These are phyloP conservation scores for Hanseniaspora hatyaiensis DNA, from an alignment of 805 yeast species.

Conservation along the genomic window DNA sequence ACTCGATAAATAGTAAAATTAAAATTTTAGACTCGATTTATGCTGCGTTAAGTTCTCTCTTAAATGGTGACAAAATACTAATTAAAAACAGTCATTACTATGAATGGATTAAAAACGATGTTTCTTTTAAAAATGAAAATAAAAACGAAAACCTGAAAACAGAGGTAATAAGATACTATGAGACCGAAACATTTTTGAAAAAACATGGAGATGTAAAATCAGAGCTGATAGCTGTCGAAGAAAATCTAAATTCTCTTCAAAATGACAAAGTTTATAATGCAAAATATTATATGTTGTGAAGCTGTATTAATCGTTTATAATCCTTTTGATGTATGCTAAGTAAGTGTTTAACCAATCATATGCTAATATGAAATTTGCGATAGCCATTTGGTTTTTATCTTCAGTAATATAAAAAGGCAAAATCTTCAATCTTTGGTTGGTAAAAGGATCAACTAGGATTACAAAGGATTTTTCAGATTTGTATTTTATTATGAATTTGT, in stretches of 20 bases:
- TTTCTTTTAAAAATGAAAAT: neutral
- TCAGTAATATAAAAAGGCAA: constrained; percentile 8
- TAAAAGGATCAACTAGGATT: neutral
- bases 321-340: neutral
- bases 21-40: neutral
- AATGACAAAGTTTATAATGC: too few relatives aligned
- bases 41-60: too few relatives aligned
- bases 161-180: neutral
- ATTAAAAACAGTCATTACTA: neutral
- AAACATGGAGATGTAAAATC: too few relatives aligned
- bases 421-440: neutral
- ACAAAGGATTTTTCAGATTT: constrained; percentile 7
- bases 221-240: too few relatives aligned
- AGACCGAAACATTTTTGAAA: neutral
- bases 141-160: too few relatives aligned
- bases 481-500: constrained; percentile 4
- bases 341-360: neutral
- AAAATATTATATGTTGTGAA: too few relatives aligned
- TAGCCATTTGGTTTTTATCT: neutral
- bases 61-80: too few relatives aligned
- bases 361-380: neutral
- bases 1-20: neutral
- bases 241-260: too few relatives aligned
- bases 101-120: neutral
- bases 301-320: too few relatives aligned